Evolutionary conservation across 441 rosid species (phyloP), one percentile per base, ranked within the genome.

Genomic region (Breynia disticha): DNA sequence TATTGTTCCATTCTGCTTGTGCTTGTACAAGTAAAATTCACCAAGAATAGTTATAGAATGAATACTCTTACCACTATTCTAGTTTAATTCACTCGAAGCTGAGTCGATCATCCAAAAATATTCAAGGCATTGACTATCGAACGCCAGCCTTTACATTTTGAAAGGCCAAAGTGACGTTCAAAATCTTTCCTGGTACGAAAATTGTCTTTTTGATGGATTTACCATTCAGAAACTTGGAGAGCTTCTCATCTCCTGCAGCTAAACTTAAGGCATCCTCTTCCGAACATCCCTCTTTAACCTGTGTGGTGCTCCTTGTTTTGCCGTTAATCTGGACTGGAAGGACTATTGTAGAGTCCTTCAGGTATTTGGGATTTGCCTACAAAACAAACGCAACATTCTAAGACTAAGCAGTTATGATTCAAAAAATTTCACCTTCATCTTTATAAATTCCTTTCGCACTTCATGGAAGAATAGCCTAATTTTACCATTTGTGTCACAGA

Each of bases 261-360:
- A 82, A 46, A 57, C 50, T 52, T 52, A 93, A 84, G 42, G 90
- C 98, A 42, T 86, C 84, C 45, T 86, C 91, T 76, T 88, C 97
- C 5, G 88, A 70, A 59, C 91, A 86, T 37, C 83, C 95, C 80
- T 84, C 81, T 74, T 84, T 87, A 3, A 93, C 80, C 67, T 76
- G 76, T 64, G 88, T 77, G 55, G 97, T 86, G 52, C 98, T 97
- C 76, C 95, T 71, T 8, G 84, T 93, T 79, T 82, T 93, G 58
- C 98, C 98, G 19, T 88, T 93, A 65, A 93, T 86, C 83, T 93
- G 98, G 68, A 93, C 84, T 11, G 97, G 97, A 28, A 93, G 81
- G 12, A 71, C 72, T 15, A 82, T 56, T 16, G 69, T 70, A 13
- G 79, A 66, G 70, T 88, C 89, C 76, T 77, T 86, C 69, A 93